phyloP scores from a whole-genome alignment of 306 rosid genomes.

The Trichosanthes truncata region DNA sequence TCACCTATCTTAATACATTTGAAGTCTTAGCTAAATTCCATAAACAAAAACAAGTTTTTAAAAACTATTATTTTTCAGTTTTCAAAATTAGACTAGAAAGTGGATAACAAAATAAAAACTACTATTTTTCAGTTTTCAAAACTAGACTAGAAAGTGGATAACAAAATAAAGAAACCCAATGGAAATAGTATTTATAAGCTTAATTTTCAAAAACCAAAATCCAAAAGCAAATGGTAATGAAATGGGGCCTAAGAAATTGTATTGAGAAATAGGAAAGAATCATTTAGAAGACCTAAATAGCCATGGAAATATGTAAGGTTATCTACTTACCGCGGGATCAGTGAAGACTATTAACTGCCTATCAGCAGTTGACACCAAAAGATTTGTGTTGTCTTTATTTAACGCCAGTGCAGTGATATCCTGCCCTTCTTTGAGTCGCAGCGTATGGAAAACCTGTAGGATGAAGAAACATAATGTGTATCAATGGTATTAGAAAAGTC shows the following conservation, averaged over 20 bases:
- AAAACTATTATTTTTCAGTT: background rate
- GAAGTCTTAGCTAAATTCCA: background rate
- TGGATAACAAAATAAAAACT: background rate
- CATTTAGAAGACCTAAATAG: background rate
- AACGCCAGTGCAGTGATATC: slow-evolving; percentile 86
- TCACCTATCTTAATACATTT: background rate
- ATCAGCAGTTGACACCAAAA: slow-evolving; percentile 83
- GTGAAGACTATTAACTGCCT: slow-evolving; percentile 78
- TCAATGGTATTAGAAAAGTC: background rate
- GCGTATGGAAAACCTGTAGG: slow-evolving; percentile 64
- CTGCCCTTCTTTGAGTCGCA: slow-evolving; percentile 62
- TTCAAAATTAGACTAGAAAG: background rate
- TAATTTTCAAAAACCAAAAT: background rate
- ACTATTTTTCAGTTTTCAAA: background rate
- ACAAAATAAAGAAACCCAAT: background rate
- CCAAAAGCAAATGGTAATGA: background rate
- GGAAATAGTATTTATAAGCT: background rate
- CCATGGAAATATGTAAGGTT: background rate
- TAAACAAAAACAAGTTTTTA: background rate
- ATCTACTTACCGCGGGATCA: slow-evolving; percentile 78
- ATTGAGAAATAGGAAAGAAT: background rate
- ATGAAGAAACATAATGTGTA: slow-evolving; percentile 5
- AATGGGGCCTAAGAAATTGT: background rate
- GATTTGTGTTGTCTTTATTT: slow-evolving; percentile 77
- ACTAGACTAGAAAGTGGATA: background rate